Evolutionary conservation across 768 basidiomycete genomes (phyloP).

Genomic region (Daedaleopsis nitida): DNA sequence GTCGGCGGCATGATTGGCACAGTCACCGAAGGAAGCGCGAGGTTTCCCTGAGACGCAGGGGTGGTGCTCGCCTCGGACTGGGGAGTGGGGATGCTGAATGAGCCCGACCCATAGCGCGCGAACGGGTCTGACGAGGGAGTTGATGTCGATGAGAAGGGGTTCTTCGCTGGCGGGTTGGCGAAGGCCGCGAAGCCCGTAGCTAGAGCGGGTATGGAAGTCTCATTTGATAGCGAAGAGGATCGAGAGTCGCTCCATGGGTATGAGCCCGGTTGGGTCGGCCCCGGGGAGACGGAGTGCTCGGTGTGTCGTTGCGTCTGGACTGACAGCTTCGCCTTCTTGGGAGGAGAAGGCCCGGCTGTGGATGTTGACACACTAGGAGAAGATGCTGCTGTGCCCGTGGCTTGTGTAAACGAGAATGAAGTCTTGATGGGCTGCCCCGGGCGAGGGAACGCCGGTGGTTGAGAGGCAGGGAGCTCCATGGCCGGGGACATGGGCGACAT

Average conservation of each 20-base stretch:
- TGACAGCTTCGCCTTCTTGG: constrained; percentile 15
- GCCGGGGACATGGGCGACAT: neutral
- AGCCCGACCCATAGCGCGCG: constrained; percentile 3
- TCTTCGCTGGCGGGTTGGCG: neutral
- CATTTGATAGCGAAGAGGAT: neutral
- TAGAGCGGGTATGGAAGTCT: neutral
- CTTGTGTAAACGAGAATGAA: neutral
- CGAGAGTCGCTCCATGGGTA: constrained; percentile 11
- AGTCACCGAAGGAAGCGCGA: neutral
- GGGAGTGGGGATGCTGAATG: constrained; percentile 1
- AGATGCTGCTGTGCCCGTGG: neutral
- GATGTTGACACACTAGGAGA: neutral
- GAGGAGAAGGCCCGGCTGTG: constrained; percentile 5
- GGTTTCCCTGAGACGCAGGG: neutral
- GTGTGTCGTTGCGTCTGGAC: neutral
- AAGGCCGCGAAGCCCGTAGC: neutral
- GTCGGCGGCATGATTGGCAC: neutral
- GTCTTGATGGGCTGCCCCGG: neutral
- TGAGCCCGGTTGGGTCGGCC: neutral
- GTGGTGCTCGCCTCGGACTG: neutral
- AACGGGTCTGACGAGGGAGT: constrained; percentile 6
- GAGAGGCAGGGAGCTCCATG: neutral
- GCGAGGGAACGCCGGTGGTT: neutral
- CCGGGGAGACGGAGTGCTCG: constrained; percentile 3
- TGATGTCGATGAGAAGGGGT: neutral